Conservation (phyloP, 2,329 filamentous ascomycete species). For the Alternaria tenuissima region DNA sequence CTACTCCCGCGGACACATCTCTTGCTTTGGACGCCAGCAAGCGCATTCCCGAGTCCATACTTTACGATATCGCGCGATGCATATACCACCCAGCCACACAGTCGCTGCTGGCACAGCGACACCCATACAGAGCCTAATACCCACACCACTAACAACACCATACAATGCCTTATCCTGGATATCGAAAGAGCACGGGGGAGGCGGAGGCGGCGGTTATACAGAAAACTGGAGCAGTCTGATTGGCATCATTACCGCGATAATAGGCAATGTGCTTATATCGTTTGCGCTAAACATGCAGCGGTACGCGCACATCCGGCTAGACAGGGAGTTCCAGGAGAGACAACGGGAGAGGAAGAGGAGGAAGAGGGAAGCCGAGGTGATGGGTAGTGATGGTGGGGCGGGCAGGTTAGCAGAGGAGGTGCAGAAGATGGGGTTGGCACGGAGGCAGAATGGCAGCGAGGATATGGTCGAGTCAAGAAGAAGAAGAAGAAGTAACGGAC, state of each 20-base stretch:
- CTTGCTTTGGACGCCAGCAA: neutral
- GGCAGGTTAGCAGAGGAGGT: slow-evolving; percentile 43
- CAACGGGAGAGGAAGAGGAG: slow-evolving; percentile 44
- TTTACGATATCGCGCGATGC: slow-evolving; percentile 29
- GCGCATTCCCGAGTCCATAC: slow-evolving; percentile 2
- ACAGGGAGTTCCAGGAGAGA: slow-evolving; percentile 70
- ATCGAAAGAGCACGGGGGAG: slow-evolving; percentile 17
- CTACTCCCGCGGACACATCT: neutral
- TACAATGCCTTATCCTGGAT: slow-evolving; percentile 18
- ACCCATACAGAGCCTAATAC: neutral
- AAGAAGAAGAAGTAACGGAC: neutral
- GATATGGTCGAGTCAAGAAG: slow-evolving; percentile 4
- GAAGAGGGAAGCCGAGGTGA: slow-evolving; percentile 22
- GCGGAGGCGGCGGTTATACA: slow-evolving; percentile 19
- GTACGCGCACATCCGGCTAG: slow-evolving; percentile 89
- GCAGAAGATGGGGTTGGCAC: slow-evolving; percentile 15
- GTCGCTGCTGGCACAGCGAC: slow-evolving; percentile 36
- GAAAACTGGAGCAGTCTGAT: slow-evolving; percentile 87
- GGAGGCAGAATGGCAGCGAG: slow-evolving; percentile 10
- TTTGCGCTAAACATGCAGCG: slow-evolving; percentile 95
- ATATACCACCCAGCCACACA: slow-evolving; percentile 28
- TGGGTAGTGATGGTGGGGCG: slow-evolving; percentile 32
- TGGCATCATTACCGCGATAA: slow-evolving; percentile 90
- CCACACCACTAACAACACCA: slow-evolving; percentile 19
- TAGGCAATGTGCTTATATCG: slow-evolving; percentile 92